Evolutionary conservation across 176 grass and related monocot species (phyloP).

Genomic region (Alopecurus myosuroides): DNA sequence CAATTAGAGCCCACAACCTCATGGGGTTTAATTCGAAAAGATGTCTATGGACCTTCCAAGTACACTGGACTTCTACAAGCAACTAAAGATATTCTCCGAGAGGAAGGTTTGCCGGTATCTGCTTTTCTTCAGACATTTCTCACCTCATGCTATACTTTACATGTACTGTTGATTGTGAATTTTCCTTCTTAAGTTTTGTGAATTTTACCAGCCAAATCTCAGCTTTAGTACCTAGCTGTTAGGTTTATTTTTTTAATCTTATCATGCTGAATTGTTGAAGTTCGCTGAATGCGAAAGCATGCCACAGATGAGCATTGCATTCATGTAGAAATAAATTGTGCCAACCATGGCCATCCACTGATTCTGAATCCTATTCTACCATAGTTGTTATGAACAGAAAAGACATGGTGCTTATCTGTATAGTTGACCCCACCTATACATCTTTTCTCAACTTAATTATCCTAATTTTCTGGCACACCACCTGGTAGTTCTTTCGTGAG

Average conservation of each 20-base stretch:
- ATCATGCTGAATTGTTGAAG: neutral
- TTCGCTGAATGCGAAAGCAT: neutral
- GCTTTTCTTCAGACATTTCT: slow-evolving; percentile 19
- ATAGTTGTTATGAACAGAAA: neutral
- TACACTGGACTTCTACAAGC: slow-evolving; percentile 90
- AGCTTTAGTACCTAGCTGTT: neutral
- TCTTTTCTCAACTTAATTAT: neutral
- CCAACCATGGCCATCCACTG: neutral
- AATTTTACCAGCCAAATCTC: neutral
- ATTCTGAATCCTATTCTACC: neutral
- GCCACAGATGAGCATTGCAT: neutral
- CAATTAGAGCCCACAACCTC: slow-evolving; percentile 82
- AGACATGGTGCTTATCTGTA: neutral
- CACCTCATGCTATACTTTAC: neutral
- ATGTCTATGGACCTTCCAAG: slow-evolving; percentile 67
- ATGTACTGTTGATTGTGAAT: neutral
- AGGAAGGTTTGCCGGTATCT: slow-evolving; percentile 97
- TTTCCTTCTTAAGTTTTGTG: slow-evolving; percentile 11
- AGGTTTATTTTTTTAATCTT: neutral
- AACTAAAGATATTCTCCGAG: slow-evolving; percentile 84
- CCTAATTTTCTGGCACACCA: neutral
- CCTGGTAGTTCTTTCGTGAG: neutral
- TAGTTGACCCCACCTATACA: neutral
- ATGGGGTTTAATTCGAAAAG: slow-evolving; percentile 56
- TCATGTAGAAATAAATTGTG: neutral